These are phyloP conservation scores for Ocimum tenuiflorum DNA, from an alignment of 257 asterid genomes.

Conservation along the genomic window DNA sequence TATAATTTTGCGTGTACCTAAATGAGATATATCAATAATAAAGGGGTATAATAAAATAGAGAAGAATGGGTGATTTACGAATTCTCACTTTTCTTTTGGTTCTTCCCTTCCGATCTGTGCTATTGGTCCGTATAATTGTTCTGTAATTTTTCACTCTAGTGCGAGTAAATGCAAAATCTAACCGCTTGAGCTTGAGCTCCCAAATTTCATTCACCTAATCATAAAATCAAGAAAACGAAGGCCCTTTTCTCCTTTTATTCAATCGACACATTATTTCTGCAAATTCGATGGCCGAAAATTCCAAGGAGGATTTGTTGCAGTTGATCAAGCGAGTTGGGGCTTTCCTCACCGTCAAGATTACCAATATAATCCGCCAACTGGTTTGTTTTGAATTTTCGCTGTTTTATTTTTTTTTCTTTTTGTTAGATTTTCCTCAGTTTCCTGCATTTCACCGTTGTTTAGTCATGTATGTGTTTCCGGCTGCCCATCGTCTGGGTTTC, in stretches of 20 bases:
- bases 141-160: no score
- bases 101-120: slow-evolving; percentile 11
- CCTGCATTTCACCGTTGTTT: neutral
- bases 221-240: neutral
- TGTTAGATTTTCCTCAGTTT: neutral
- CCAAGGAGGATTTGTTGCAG: slow-evolving; percentile 67
- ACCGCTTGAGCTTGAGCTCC: neutral
- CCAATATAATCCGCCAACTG: slow-evolving; percentile 56
- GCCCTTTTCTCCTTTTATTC: neutral
- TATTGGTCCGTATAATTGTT: no score
- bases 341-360: slow-evolving; percentile 56
- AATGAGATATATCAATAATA: no score
- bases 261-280: neutral
- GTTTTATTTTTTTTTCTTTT: neutral
- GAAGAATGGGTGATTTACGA: no score
- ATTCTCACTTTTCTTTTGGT: slow-evolving; percentile 5
- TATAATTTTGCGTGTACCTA: no score
- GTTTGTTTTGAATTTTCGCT: slow-evolving; percentile 25
- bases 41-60: no score
- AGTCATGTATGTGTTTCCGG: neutral
- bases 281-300: slow-evolving; percentile 57
- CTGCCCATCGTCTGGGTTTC: neutral
- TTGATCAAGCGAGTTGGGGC: slow-evolving; percentile 73
- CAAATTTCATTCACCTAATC: neutral
- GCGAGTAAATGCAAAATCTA: no score